A percentile compares a stretch with the other conserved stretches of the same genome.
These are phyloP conservation scores for Ceratocystis colombiana DNA, from an alignment of 2,329 filamentous ascomycete species.

Conservation along the genomic window DNA sequence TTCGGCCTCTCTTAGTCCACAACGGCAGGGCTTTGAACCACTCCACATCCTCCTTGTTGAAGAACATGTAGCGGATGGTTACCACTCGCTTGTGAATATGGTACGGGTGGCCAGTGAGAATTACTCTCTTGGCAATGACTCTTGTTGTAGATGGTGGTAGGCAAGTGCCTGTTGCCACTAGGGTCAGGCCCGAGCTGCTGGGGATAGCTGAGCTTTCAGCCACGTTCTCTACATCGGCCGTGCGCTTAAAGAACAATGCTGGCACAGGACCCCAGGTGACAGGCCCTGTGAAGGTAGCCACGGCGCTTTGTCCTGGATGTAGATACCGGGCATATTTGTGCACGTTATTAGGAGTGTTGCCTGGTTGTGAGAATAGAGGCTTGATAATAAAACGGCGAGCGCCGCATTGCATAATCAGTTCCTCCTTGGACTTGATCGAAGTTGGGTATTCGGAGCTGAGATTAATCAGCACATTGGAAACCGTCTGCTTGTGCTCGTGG, in stretches of 20 bases:
- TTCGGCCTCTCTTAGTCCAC: slow-evolving; percentile 83
- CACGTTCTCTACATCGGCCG: slow-evolving; percentile 33
- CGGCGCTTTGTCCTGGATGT: slow-evolving; percentile 78
- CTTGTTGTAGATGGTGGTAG: slow-evolving; percentile 65
- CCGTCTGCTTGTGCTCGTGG: slow-evolving; percentile 90
- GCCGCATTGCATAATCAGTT: slow-evolving; percentile 84
- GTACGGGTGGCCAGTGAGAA: slow-evolving; percentile 91
- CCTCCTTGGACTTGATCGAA: slow-evolving; percentile 83
- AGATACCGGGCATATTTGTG: slow-evolving; percentile 93
- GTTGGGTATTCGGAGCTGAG: slow-evolving; percentile 64
- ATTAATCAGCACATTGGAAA: slow-evolving; percentile 80
- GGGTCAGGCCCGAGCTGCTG: slow-evolving; percentile 46
- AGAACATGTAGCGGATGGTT: slow-evolving; percentile 99
- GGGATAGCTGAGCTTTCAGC: slow-evolving; percentile 37
- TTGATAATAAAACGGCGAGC: slow-evolving; percentile 78
- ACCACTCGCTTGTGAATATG: slow-evolving; percentile 98
- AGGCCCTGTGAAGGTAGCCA: slow-evolving; percentile 83
- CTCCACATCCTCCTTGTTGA: slow-evolving; percentile 85
- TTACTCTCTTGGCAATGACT: slow-evolving; percentile 85
- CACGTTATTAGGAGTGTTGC: slow-evolving; percentile 87
- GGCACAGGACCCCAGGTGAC: slow-evolving; percentile 90
- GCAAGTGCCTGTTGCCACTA: slow-evolving; percentile 80
- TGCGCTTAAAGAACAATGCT: slow-evolving; percentile 71
- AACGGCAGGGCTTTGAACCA: slow-evolving; percentile 97
- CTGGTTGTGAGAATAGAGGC: slow-evolving; percentile 80